These are phyloP conservation scores for Tephrocybe sp. DNA, from an alignment of 768 basidiomycete species.

Conservation along the genomic window DNA sequence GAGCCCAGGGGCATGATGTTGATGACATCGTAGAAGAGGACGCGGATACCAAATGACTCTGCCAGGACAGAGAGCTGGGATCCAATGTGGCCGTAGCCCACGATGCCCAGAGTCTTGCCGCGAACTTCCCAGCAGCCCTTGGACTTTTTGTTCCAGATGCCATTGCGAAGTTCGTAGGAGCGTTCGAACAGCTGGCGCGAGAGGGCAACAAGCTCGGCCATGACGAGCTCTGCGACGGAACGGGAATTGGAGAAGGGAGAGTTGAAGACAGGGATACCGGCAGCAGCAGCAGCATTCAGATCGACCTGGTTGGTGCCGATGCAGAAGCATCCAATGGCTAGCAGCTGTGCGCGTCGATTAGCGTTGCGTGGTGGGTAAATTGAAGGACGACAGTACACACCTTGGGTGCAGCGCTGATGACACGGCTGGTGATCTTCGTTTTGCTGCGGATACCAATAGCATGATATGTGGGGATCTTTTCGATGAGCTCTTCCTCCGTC, in stretches of 20 bases:
- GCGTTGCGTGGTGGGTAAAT: background rate
- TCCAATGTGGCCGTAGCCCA: constrained; percentile 99
- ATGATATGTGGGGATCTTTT: constrained; percentile 82
- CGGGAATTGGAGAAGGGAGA: constrained; percentile 99
- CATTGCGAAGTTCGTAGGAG: constrained; percentile 80
- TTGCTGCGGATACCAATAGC: constrained; percentile 97
- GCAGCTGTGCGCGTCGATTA: constrained; percentile 53
- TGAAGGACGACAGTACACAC: constrained; percentile 37
- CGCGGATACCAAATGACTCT: constrained; percentile 94
- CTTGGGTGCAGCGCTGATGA: constrained; percentile 86
- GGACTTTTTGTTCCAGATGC: constrained; percentile 98
- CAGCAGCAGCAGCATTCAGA: constrained; percentile 73
- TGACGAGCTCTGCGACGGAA: constrained; percentile 97
- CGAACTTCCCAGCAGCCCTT: constrained; percentile 98
- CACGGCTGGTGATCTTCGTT: constrained; percentile 90
- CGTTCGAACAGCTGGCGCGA: constrained; percentile 94
- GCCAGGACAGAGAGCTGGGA: constrained; percentile 95
- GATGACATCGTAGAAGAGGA: constrained; percentile 92
- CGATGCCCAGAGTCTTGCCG: constrained; percentile 96
- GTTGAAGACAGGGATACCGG: constrained; percentile 98
- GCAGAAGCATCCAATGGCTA: constrained; percentile 98
- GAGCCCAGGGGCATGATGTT: constrained; percentile 98
- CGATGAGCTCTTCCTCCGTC: constrained; percentile 91
- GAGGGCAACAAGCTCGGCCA: constrained; percentile 90
- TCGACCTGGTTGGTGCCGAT: constrained; percentile 99